phyloP scores from a whole-genome alignment of 1,284 basidiomycete species.

The Omphalotus olearius region DNA sequence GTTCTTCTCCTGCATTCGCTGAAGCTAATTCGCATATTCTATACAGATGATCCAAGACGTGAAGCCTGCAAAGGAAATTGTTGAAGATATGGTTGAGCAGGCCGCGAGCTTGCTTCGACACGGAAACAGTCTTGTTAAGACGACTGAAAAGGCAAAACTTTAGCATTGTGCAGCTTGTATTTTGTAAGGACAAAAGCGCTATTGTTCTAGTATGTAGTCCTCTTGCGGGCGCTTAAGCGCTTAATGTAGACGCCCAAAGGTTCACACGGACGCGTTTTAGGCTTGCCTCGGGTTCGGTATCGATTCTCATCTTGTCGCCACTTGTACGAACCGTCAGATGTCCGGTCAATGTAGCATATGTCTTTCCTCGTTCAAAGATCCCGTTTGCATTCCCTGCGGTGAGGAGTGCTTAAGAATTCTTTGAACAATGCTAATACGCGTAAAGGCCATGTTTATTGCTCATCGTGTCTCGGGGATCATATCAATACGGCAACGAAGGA shows the following conservation, averaged over 20 bases:
- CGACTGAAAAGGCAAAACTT: slow-evolving; percentile 24
- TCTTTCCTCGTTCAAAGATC: slow-evolving; percentile 12
- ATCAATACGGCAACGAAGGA: slow-evolving; percentile 6
- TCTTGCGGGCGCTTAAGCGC: no score
- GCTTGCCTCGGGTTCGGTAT: no score
- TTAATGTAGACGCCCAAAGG: no score
- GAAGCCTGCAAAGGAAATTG: slow-evolving; percentile 59
- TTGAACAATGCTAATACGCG: neutral
- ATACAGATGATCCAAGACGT: slow-evolving; percentile 47
- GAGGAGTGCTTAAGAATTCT: neutral
- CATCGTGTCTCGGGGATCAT: slow-evolving; percentile 11
- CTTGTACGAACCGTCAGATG: neutral
- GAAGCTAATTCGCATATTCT: neutral
- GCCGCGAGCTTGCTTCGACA: slow-evolving; percentile 41
- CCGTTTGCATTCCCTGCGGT: slow-evolving; percentile 17
- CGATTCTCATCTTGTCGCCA: no score
- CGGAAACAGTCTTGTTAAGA: slow-evolving; percentile 32
- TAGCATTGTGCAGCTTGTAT: neutral
- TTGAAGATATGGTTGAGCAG: slow-evolving; percentile 63
- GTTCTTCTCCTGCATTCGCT: neutral
- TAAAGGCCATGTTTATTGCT: slow-evolving; percentile 16
- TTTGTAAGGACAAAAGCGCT: no score
- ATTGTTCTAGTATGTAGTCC: no score
- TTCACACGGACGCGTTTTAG: no score
- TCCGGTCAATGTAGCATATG: slow-evolving; percentile 13